Conservation (phyloP, 2,329 filamentous ascomycete species). For the Orbilia oligospora region DNA sequence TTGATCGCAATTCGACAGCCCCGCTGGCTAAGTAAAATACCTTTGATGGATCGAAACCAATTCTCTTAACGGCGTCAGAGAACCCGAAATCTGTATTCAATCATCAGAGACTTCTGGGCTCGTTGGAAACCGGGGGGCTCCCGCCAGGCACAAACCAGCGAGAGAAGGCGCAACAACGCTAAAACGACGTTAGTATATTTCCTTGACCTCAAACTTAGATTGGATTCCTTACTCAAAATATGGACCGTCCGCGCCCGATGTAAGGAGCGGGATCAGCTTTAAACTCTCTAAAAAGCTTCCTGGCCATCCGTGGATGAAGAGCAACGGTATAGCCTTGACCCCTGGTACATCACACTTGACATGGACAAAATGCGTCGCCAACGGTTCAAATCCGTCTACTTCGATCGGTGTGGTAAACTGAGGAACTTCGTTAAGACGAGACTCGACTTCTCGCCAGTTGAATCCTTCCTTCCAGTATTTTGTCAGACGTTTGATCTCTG, state of each 20-base stretch:
- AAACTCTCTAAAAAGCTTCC: conserved; percentile 67
- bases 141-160: conserved; percentile 9
- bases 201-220: neutral
- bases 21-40: neutral
- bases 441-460: conserved; percentile 64
- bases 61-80: conserved; percentile 65
- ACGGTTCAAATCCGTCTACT: conserved; percentile 47
- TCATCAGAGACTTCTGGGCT: neutral
- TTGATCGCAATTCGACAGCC: too few relatives aligned
- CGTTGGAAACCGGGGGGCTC: neutral
- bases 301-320: conserved; percentile 69
- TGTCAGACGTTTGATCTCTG: conserved; percentile 38
- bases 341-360: conserved; percentile 62
- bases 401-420: conserved; percentile 65
- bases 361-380: conserved; percentile 65
- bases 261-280: conserved; percentile 45
- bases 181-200: neutral
- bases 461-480: conserved; percentile 65
- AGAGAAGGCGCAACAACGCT: conserved; percentile 68
- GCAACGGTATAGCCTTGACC: conserved; percentile 67
- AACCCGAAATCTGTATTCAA: conserved; percentile 67
- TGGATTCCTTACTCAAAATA: conserved; percentile 40
- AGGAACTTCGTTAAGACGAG: conserved; percentile 64
- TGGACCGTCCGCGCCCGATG: conserved; percentile 24
- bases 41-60: conserved; percentile 64